Evolutionary conservation across 192 early-diverging fungal genomes (phyloP).

Genomic region (Linnemannia hyalina): DNA sequence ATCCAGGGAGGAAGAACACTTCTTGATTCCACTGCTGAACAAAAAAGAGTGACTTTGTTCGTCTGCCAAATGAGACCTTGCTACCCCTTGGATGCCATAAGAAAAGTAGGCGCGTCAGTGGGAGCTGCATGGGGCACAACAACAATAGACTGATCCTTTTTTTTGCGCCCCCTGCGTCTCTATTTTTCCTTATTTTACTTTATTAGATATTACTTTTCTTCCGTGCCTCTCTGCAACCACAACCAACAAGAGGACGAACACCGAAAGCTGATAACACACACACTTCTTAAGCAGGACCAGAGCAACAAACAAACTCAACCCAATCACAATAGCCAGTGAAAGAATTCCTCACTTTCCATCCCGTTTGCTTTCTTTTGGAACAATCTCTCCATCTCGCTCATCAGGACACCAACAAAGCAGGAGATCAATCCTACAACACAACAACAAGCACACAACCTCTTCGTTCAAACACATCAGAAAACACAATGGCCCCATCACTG

Average conservation of each 20-base stretch:
- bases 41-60: not conserved
- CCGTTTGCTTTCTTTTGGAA: not conserved
- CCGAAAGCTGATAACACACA: not conserved
- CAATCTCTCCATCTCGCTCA: not conserved
- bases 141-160: not conserved
- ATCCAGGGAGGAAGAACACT: not conserved
- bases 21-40: not conserved
- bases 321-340: not conserved
- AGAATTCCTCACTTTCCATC: not conserved
- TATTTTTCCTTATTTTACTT: not conserved
- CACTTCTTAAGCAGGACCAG: not conserved
- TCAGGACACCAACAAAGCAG: not conserved
- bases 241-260: not conserved
- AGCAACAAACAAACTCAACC: not conserved
- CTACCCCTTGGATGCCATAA: not conserved
- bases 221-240: not conserved
- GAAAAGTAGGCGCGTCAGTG: not conserved
- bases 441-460: not conserved
- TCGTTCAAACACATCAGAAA: not conserved
- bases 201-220: not conserved
- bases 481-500: conserved; percentile 33
- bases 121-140: not conserved
- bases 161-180: not conserved
- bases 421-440: not conserved
- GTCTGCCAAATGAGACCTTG: not conserved